A percentile compares a stretch with the other conserved stretches of the same genome.
Evolutionary conservation across 257 asterid genomes (phyloP).

Genomic region (Handroanthus guayacan): DNA sequence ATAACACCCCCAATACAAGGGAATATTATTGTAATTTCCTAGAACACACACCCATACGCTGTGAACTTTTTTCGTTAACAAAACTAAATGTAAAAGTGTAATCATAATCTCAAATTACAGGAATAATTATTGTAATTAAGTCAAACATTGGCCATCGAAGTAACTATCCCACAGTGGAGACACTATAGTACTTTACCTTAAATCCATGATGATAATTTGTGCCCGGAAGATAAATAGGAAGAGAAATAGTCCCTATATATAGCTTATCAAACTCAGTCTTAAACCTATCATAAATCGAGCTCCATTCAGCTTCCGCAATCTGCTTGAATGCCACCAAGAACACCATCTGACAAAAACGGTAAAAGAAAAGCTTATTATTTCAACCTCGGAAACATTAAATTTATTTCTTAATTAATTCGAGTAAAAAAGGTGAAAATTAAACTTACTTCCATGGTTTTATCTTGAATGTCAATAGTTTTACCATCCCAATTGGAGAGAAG

Average conservation of each 20-base stretch:
- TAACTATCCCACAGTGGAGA: no score
- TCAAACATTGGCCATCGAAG: no score
- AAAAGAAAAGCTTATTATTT: not conserved
- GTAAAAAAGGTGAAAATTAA: no score
- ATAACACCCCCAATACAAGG: no score
- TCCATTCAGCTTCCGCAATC: constrained; percentile 51
- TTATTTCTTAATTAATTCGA: not conserved
- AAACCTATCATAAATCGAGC: constrained; percentile 44
- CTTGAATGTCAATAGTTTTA: constrained; percentile 63
- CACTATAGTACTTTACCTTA: constrained; percentile 44
- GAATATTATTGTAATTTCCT: no score
- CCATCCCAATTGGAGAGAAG: constrained; percentile 64
- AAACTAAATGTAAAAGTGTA: no score
- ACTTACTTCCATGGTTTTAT: constrained; percentile 67
- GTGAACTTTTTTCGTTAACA: no score
- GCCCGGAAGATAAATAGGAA: constrained; percentile 70
- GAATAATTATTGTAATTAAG: no score
- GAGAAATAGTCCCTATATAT: constrained; percentile 62
- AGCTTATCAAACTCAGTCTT: constrained; percentile 62
- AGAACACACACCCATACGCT: no score
- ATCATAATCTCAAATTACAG: no score
- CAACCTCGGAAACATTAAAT: not conserved
- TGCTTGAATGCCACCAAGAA: constrained; percentile 53
- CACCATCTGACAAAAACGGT: constrained; percentile 53
- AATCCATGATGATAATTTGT: constrained; percentile 60